Percentiles rank a stretch among this genome's conserved stretches.
Conservation (phyloP, 2,329 filamentous ascomycete species). For the Phialophora macrospora region DNA sequence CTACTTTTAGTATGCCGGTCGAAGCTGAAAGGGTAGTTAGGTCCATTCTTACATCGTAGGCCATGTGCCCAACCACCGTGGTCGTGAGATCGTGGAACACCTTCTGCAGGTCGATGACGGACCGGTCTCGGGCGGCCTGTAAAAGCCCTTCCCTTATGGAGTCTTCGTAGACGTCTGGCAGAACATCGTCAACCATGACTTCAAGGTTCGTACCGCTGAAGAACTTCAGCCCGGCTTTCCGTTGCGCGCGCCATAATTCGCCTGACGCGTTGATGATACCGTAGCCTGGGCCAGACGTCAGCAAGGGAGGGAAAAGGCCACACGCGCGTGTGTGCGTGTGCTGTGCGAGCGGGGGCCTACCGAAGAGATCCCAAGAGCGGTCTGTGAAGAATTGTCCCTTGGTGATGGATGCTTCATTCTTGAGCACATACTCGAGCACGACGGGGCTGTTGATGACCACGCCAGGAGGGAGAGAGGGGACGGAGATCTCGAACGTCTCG, state of each 20-base stretch:
- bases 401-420: constrained; percentile 63
- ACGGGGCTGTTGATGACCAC: constrained; percentile 67
- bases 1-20: constrained; percentile 3
- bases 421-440: constrained; percentile 67
- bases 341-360: constrained; percentile 38
- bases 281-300: constrained; percentile 49
- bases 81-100: constrained; percentile 69
- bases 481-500: constrained; percentile 66
- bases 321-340: neutral
- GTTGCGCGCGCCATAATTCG: constrained; percentile 65
- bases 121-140: constrained; percentile 38
- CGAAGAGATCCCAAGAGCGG: constrained; percentile 67
- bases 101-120: constrained; percentile 61
- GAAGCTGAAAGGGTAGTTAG: constrained; percentile 8
- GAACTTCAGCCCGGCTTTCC: constrained; percentile 65
- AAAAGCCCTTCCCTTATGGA: constrained; percentile 49
- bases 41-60: constrained; percentile 58
- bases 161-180: constrained; percentile 60
- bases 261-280: constrained; percentile 72
- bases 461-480: constrained; percentile 66
- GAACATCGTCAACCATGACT: constrained; percentile 60
- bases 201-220: constrained; percentile 63
- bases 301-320: neutral
- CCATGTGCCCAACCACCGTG: constrained; percentile 69
- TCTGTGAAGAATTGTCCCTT: constrained; percentile 67